Conservation (phyloP, 495 filamentous ascomycete genomes). For the Penicillium paxilli region DNA sequence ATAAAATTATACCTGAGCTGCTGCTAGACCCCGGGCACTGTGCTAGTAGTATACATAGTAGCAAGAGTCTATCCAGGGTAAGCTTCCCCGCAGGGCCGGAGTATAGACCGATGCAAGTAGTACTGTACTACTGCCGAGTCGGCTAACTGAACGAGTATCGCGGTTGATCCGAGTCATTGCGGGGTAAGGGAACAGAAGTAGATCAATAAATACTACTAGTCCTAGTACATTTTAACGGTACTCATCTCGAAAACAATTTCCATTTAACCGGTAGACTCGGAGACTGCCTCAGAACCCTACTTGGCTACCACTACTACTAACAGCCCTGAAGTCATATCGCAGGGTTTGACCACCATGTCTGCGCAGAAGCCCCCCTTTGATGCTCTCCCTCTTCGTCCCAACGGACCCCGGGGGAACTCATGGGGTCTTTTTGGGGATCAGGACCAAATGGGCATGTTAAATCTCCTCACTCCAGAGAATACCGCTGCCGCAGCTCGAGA, state of each 20-base stretch:
- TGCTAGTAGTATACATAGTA: not conserved
- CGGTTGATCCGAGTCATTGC: not conserved
- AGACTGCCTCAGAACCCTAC: not conserved
- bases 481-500: conserved; percentile 45
- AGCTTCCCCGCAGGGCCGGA: no score
- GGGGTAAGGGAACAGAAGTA: not conserved
- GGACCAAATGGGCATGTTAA: conserved; percentile 49
- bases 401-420: conserved; percentile 45
- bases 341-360: not conserved
- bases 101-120: not conserved
- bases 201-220: no score
- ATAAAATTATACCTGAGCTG: no score
- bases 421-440: conserved; percentile 49
- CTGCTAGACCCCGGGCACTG: no score
- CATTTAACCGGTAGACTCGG: no score
- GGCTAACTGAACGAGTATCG: not conserved
- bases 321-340: no score
- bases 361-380: conserved; percentile 39
- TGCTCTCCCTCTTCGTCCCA: conserved; percentile 38
- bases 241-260: no score
- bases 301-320: not conserved
- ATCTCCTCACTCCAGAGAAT: conserved; percentile 48
- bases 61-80: not conserved
- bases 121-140: no score
- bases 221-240: no score